These are phyloP conservation scores for Hibiscus mutabilis DNA, from an alignment of 345 rosid species.

Conservation along the genomic window DNA sequence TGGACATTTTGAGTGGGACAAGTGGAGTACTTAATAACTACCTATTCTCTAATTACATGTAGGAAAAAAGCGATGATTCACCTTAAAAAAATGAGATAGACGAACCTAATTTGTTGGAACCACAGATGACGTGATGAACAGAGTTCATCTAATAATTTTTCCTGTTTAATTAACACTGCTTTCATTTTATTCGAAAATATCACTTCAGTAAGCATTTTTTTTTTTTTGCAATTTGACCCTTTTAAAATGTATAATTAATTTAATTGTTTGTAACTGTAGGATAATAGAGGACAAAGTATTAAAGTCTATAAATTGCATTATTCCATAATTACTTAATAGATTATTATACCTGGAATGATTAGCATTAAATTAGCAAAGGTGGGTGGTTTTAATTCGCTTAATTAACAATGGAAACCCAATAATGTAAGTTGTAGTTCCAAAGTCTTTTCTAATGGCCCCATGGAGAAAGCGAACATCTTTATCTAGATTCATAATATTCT, in stretches of 20 bases:
- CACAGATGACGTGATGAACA: too few species aligned
- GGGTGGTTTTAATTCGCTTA: neutral
- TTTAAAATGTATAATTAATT: neutral
- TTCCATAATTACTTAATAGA: neutral
- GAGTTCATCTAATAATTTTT: too few species aligned
- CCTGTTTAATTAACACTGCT: neutral
- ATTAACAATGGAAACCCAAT: neutral
- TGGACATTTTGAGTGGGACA: too few species aligned
- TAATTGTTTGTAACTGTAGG: neutral
- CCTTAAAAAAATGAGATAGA: too few species aligned
- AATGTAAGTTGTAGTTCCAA: constrained; percentile 2
- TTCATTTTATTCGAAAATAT: neutral
- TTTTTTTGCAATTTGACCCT: too few species aligned
- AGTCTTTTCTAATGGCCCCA: constrained; percentile 14
- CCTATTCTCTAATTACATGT: too few species aligned
- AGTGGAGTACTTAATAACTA: too few species aligned
- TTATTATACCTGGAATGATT: neutral
- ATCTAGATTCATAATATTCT: neutral
- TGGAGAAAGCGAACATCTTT: neutral
- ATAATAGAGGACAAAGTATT: neutral
- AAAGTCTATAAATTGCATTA: neutral
- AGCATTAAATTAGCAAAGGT: neutral
- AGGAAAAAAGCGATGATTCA: too few species aligned
- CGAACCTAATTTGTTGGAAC: too few species aligned
- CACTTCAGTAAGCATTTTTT: too few species aligned